Evolutionary conservation across 2,329 filamentous ascomycete species (phyloP).

Genomic region (Ilyonectria sp.): DNA sequence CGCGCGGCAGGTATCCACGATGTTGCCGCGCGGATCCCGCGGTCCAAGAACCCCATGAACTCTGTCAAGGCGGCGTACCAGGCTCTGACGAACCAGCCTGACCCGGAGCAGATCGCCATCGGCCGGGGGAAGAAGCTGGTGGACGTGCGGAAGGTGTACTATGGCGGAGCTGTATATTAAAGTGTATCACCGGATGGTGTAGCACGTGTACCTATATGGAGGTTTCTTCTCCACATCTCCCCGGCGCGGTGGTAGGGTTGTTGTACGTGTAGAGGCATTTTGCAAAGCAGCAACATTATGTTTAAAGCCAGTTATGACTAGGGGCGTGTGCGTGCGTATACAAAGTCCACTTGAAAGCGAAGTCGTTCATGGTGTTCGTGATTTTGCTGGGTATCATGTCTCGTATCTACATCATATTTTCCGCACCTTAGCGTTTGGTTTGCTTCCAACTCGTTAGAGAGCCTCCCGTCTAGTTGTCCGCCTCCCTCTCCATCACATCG

Average conservation of each 20-base stretch:
- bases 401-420: conserved; percentile 21
- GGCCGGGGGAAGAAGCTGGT: conserved; percentile 95
- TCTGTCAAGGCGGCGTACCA: conserved; percentile 92
- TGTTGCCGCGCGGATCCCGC: conserved; percentile 84
- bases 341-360: background rate
- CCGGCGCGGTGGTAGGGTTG: conserved; percentile 27
- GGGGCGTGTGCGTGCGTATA: background rate
- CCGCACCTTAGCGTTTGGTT: background rate
- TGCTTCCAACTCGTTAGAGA: background rate
- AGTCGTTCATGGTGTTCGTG: conserved; percentile 4
- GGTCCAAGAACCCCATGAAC: conserved; percentile 97
- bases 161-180: conserved; percentile 82
- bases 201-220: conserved; percentile 45
- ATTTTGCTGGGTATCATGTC: conserved; percentile 38
- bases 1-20: conserved; percentile 89
- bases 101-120: conserved; percentile 91
- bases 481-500: background rate
- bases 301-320: background rate
- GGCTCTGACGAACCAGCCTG: conserved; percentile 85
- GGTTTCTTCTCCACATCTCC: conserved; percentile 28
- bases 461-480: background rate
- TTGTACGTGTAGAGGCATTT: conserved; percentile 34
- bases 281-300: conserved; percentile 23
- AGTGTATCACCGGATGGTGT: conserved; percentile 44
- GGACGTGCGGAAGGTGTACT: conserved; percentile 97